A percentile compares a stretch with the other conserved stretches of the same genome.
Evolutionary conservation across 2,329 filamentous ascomycete genomes (phyloP).

Genomic region (Stromatinia cepivora): DNA sequence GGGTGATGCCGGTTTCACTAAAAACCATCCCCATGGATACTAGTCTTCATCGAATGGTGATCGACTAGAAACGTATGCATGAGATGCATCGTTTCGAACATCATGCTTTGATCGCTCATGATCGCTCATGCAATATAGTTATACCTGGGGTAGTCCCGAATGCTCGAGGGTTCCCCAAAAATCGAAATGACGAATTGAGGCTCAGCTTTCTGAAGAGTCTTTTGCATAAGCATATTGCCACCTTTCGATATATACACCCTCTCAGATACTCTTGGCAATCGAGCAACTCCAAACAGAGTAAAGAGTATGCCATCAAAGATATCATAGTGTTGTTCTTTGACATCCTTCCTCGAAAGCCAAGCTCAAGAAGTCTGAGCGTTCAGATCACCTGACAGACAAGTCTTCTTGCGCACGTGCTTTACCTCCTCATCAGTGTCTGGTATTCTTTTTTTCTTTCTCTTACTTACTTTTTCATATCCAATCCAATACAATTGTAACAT

Average conservation of each 20-base stretch:
- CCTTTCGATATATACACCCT: not conserved
- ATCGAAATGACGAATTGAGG: not conserved
- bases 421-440: not conserved
- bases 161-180: slow-evolving; percentile 1
- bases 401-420: not conserved
- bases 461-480: not conserved
- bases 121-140: slow-evolving; percentile 8
- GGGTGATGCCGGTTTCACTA: slow-evolving; percentile 18
- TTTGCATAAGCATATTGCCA: not conserved
- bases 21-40: not conserved
- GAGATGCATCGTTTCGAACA: slow-evolving; percentile 6
- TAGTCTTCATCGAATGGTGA: not conserved
- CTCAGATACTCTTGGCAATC: not conserved
- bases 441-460: not conserved
- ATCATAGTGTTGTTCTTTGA: not conserved
- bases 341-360: not conserved
- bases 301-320: not conserved
- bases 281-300: not conserved
- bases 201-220: not conserved
- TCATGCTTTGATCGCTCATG: slow-evolving; percentile 18
- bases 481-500: not conserved
- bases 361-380: not conserved
- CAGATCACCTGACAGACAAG: not conserved
- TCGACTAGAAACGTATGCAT: not conserved
- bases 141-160: slow-evolving; percentile 1